Conservation (phyloP, 2,329 filamentous ascomycete genomes). For the Talaromyces atroroseus region DNA sequence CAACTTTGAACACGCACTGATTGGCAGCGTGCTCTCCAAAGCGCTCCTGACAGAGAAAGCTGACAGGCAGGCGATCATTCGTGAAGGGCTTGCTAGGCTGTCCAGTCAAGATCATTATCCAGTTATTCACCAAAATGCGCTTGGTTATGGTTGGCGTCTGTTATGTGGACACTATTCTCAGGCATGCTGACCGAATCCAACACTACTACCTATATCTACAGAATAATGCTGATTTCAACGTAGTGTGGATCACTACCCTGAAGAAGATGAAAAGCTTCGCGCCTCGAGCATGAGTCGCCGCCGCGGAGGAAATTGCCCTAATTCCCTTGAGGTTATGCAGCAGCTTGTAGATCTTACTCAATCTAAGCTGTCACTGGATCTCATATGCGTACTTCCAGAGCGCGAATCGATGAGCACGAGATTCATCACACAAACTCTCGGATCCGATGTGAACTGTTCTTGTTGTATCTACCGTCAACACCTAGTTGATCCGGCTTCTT, state of each 20-base stretch:
- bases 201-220: background rate
- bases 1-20: background rate
- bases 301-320: constrained; percentile 68
- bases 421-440: constrained; percentile 53
- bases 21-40: too few species aligned
- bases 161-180: constrained; percentile 66
- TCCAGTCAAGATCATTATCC: background rate
- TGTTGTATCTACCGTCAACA: constrained; percentile 57
- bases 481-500: constrained; percentile 55
- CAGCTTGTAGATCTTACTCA: constrained; percentile 46
- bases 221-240: background rate
- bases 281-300: constrained; percentile 55
- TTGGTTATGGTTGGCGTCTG: constrained; percentile 62
- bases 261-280: constrained; percentile 67
- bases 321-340: constrained; percentile 64
- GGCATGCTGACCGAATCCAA: constrained; percentile 35
- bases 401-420: constrained; percentile 46
- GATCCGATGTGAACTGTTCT: constrained; percentile 44
- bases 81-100: background rate
- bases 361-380: constrained; percentile 24
- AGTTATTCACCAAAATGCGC: constrained; percentile 34
- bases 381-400: constrained; percentile 50
- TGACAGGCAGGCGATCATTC: background rate
- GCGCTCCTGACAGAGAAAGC: too few species aligned
- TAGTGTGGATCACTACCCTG: constrained; percentile 61